A percentile compares a stretch with the other conserved stretches of the same genome.
Conservation (phyloP, 306 rosid genomes). For the Inga oerstediana region DNA sequence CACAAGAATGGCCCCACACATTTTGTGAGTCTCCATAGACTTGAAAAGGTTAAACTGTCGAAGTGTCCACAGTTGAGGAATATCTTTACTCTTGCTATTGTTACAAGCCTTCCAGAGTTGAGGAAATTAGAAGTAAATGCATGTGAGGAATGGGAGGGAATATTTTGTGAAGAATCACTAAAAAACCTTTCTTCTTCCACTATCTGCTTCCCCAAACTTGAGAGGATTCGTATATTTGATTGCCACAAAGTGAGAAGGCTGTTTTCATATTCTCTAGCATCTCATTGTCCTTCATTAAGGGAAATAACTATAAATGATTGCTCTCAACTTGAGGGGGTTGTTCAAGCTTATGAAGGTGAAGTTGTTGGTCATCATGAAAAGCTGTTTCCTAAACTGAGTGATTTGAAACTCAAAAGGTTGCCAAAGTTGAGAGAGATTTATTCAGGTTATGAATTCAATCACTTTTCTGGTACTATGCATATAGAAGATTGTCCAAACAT, state of each 20-base stretch:
- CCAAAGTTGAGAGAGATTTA: too few species aligned
- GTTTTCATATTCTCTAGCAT: neutral
- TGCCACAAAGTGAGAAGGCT: neutral
- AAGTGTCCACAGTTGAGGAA: neutral
- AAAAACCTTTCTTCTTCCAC: neutral
- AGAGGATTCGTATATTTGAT: fast-evolving
- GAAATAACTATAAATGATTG: fast-evolving
- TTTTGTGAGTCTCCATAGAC: neutral
- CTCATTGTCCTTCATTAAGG: neutral
- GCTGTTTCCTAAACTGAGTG: too few species aligned
- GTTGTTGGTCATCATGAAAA: too few species aligned
- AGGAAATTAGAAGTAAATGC: too few species aligned
- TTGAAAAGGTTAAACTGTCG: fast-evolving
- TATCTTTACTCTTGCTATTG: neutral
- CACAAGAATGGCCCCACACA: neutral
- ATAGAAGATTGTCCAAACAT: too few species aligned
- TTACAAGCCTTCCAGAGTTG: neutral
- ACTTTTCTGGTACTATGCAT: too few species aligned
- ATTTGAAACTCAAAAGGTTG: too few species aligned
- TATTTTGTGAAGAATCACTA: neutral
- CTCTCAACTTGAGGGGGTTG: too few species aligned
- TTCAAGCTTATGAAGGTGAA: too few species aligned
- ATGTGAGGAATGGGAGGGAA: neutral
- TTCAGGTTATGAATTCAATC: too few species aligned
- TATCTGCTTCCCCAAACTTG: neutral